Evolutionary conservation across 164 flowering plant genomes (phyloP), one percentile per base, ranked within the genome.

Genomic region (Tetracentron sinense): DNA sequence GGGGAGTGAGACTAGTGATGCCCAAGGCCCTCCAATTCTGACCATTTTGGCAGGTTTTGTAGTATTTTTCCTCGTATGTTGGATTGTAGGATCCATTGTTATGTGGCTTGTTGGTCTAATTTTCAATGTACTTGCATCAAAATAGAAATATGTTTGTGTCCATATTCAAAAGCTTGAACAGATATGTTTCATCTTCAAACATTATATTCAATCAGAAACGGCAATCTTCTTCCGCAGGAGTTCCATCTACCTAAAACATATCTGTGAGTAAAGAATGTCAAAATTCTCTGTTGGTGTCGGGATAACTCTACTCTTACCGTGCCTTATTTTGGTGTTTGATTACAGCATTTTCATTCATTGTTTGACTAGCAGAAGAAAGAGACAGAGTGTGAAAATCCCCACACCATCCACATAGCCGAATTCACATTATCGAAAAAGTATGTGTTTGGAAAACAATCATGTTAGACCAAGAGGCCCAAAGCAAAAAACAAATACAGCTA

Each of bases 11-110:
- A n/a, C 26, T 30, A 27, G 29, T 59, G 74, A 7, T 4, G 22
- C 44, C 38, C 50, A 70, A 54, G 74, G 69, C 19, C 74, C 74
- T 64, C 74, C 69, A 12, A 17, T 70, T 12, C 74, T 70, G 30
- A 70, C 74, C 22, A 71, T 71, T 26, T 56, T 71, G 69, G 74
- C 74, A 23, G 74, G 69, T 65, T 27, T 71, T 49, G 35, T 50
- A 19, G 66, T 65, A 25, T 44, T 71, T 25, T 25, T 61, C 19
- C 20, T 65, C 16, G 25, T 71, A 21, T 30, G 28, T 49, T 71
- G 69, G 74, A 20, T 60, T 56, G 12, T 71, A 22, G 66, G 58
- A 12, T 71, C 74, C 20, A 56, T 65, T 38, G 47, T 56, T 17
- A 61, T 56, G 31, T 65, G 74, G 69, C 56, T 71, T 14, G 46